phyloP scores from a whole-genome alignment of 2,329 filamentous ascomycete species.

The Anthostomella pinea region DNA sequence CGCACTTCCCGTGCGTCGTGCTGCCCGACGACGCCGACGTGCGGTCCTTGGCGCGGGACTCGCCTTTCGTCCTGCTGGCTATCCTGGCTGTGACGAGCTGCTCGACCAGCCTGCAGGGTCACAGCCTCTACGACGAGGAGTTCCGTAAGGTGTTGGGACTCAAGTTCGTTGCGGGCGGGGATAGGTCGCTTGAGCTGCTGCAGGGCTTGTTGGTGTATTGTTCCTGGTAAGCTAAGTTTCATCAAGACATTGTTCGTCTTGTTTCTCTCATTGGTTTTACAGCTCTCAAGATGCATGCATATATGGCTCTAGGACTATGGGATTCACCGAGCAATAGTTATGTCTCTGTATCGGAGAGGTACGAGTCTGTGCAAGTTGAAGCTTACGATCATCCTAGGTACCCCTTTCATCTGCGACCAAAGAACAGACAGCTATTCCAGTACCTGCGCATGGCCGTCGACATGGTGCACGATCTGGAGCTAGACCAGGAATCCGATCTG shows the following conservation, averaged over 20 bases:
- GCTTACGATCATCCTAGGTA: too few species aligned
- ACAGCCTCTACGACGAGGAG: conserved; percentile 55
- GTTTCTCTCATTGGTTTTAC: too few species aligned
- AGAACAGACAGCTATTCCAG: conserved; percentile 46
- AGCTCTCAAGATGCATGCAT: too few species aligned
- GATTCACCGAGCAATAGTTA: too few species aligned
- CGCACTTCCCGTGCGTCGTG: conserved; percentile 43
- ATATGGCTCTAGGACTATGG: too few species aligned
- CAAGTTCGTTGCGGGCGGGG: conserved; percentile 55
- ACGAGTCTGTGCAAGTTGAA: too few species aligned
- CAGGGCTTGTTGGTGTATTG: conserved; percentile 57
- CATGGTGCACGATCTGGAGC: conserved; percentile 47
- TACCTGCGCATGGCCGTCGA: conserved; percentile 53
- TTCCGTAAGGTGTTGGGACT: conserved; percentile 55
- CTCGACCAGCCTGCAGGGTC: conserved; percentile 47
- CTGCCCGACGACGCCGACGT: conserved; percentile 42
- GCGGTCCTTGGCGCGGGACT: conserved; percentile 39
- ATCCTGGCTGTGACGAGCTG: conserved; percentile 51
- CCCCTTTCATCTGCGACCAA: conserved; percentile 52
- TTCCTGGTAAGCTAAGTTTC: conserved; percentile 43
- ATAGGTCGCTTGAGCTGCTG: conserved; percentile 55
- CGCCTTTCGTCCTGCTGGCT: conserved; percentile 53
- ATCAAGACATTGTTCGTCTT: conserved; percentile 2
- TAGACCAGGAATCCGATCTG: conserved; percentile 40
- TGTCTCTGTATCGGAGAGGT: too few species aligned